Base-by-base conservation (phyloP, 805 yeast species). In the Cyberlindnera xylosilytica region DNA sequence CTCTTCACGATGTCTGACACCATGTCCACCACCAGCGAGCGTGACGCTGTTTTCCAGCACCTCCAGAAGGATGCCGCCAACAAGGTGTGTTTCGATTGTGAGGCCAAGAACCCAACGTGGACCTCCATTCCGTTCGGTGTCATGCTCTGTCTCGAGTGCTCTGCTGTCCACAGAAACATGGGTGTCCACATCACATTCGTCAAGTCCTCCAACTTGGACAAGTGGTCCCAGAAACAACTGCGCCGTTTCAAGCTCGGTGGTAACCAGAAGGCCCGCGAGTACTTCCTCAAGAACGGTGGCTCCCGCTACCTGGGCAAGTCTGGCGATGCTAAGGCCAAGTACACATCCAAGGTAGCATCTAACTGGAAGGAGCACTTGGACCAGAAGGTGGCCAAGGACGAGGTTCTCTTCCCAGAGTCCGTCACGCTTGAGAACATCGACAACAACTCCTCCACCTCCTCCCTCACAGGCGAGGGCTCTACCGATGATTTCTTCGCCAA, bases 141-240 rank as follows among this genome's bases (percentile, higher is more conserved):
- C 39, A 77, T 90, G 62, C 69, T 93, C 45, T 93, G 99, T 70
- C 74, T 90, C 47, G 96, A 93, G 63, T 93, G 99, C 65, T 86
- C 96, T 41, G 90, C 98, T 4, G 88, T 85, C 39, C 99, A 93
- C 70, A 79, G 99, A 65, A 89, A 89, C 63, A 66, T 93, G 67
- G 99, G 99, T 46, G 97, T 90, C 29, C 99, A 93, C 63, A 83
- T 93, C 57, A 79, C 97, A 29, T 93, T 93, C 70, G 98, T 93
- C 45, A 87, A 89, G 62, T 87, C 97, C 22, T 79, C 93, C 22
- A 86, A 83, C 52, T 73, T 93, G 69, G 99, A 93, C 66, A 86
- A 88, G 63, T 93, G 99, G 99, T 82, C 90, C 32, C 76, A 89
- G 56, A 81, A 78, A 57, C 96, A 93, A 64, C 73, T 93, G 60